Evolutionary conservation across 129 eudicot genomes (phyloP), one percentile per base, ranked within the genome.

Genomic region (Tagetes patula): DNA sequence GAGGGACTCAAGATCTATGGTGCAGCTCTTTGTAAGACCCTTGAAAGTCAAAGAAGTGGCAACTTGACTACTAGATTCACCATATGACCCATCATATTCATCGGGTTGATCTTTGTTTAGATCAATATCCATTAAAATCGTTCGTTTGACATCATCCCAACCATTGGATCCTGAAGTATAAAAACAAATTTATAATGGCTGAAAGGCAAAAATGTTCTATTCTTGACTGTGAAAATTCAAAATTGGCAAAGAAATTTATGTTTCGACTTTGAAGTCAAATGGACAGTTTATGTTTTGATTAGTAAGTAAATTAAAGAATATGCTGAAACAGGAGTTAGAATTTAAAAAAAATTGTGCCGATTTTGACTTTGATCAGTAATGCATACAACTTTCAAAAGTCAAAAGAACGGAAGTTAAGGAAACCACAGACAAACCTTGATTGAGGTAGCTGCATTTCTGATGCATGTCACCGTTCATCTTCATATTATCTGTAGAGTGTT

Each of bases 61-160:
- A 50, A 56, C 13, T 80, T 65, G 46, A 72, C 67, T 55, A 33
- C 71, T 61, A 45, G 71, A 60, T 60, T 27, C 75, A 38, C 70
- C 76, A 2, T 69, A 50, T 10, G 79, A 79, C 65, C 75, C 74
- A 45, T 53, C 76, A 3, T 70, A 48, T 38, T 85, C 95, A 50
- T 91, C 83, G 38, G 76, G 69, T 62, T 41, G 86, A 73, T 32
- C 32, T 73, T 71, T 67, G 79, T 91, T 91, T 71, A 91, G 97
- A 84, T 88, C 97, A 50, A 91, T 59, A 54, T 49, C 68, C 49
- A 41, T 6, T 37, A 45, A 65, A 54, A 48, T 14, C 5, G 63
- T 47, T 20, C 31, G 40, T 65, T 83, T 86, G 52, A 43, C 70
- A 60, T 56, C 80, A 45, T 68, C 47, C 68, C 71, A 43, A 68